Evolutionary conservation across 2,329 filamentous ascomycete genomes (phyloP), one percentile per base, ranked within the genome.

Genomic region (Fusarium nurragi): DNA sequence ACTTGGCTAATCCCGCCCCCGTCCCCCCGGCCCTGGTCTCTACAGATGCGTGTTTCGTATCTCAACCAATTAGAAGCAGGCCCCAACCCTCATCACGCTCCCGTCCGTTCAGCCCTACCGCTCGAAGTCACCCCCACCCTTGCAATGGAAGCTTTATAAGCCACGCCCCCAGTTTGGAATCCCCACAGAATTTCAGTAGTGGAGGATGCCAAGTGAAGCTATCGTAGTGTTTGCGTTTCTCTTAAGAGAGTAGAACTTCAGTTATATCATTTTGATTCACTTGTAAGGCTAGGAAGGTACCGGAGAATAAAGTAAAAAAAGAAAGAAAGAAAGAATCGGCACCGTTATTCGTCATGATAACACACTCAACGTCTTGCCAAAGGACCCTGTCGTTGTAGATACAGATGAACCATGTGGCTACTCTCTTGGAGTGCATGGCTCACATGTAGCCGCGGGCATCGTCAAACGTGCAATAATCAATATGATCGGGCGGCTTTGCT

Each of bases 21-120:
- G 12, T 37, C 28, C 25, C 43, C 34, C 37, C 38, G 34, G 25
- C 28, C 30, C 38, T 41, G 40, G 32, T 18, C 45, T 26, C 12
- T 61, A 49, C 36, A 55, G 44, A 40, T 55, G 44, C 34, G 54
- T 21, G 12, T 13, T 6, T 4, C 8, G 13, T 3, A 18, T 8
- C 6, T 12, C n/a, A 40, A 6, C 67, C 65, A 70, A 70, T 60
- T 21, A 65, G 6, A 45, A 0, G 0, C 11, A 2, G 6, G 34
- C 3, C 26, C 56, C 63, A 57, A 60, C 56, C 41, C 47, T 57
- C 57, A 68, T 68, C 67, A 61, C 64, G 53, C 57, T 65, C 64
- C 62, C 67, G 68, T 25, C 41, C 54, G 63, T 69, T 70, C 68
- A 70, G 68, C 68, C 68, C 68, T 70, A 70, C 53, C 46, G 50